Base-by-base conservation (phyloP, 768 basidiomycete species). In the Boletales sp. region DNA sequence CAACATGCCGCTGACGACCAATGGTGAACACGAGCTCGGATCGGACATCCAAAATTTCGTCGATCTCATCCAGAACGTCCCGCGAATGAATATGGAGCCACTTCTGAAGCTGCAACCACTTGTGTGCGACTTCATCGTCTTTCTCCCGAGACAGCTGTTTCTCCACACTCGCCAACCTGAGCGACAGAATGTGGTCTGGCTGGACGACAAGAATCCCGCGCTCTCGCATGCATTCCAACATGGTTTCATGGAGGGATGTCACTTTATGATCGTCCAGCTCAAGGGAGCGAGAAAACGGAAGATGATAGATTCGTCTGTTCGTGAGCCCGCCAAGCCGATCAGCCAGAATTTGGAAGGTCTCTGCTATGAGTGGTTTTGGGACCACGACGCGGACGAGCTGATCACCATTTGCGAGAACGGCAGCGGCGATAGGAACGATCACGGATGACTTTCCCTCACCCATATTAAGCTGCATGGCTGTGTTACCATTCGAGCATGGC, bases 161-260 rank as follows among this genome's bases (percentile, higher is more conserved):
- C 38, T 80, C 72, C 5, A 79, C 56, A 0, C 66, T 66, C 69
- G 72, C 69, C 29, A 81, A 60, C 51, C 70, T 68, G 51, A 75
- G 74, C 0, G 79, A 81, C 3, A 81, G 64, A 3, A 77, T 69
- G 34, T 81, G 78, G 27, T 81, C 79, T 0, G 79, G 79, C 32
- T 81, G 78, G 8, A 66, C 53, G 1, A 81, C 59, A 7, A 80
- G 56, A 5, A 81, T 50, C 0, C 78, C 80, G 13, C 67, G 60
- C 35, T 59, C 57, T 0, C 45, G 44, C 47, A 58, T 60, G 47
- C 79, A 81, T 37, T 68, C 62, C 21, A 59, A 46, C 48, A 72
- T 66, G 7, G 78, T 49, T 6, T 37, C 10, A 13, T 52, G 52
- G 11, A 78, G 59, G 10, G 37, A 35, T 5, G 45, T 14, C 13